A percentile compares a stretch with the other conserved stretches of the same genome.
These are phyloP conservation scores for Sideroxylon spinosum DNA, from an alignment of 179 eudicot genomes.

Conservation along the genomic window DNA sequence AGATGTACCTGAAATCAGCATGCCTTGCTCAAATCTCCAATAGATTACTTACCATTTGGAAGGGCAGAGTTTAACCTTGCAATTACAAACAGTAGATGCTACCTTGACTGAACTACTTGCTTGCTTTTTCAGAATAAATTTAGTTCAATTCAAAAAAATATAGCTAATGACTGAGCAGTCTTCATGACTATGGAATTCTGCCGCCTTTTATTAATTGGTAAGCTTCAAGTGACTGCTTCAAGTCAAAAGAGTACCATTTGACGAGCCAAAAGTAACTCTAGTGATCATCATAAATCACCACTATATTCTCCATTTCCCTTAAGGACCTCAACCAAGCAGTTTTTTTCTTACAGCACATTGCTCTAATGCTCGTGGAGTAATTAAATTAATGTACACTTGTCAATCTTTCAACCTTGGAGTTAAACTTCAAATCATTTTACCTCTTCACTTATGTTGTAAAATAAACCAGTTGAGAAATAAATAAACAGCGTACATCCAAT, in stretches of 20 bases:
- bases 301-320: background rate
- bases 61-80: background rate
- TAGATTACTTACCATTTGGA: background rate
- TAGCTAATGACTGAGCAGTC: background rate
- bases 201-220: background rate
- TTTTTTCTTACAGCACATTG: background rate
- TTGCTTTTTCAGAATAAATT: background rate
- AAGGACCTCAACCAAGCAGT: background rate
- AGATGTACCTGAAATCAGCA: conserved; percentile 65
- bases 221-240: background rate
- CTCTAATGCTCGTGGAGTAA: background rate
- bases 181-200: background rate
- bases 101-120: background rate
- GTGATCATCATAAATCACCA: background rate
- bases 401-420: background rate
- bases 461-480: background rate
- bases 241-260: background rate
- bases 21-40: conserved; percentile 17
- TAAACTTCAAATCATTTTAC: background rate
- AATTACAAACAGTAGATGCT: background rate
- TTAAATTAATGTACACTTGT: background rate
- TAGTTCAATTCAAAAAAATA: background rate
- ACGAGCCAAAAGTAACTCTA: background rate
- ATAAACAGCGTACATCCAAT: conserved; percentile 56
- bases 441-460: background rate